Conservation (phyloP, 1,284 basidiomycete species). For the Bjerkandera adusta region DNA sequence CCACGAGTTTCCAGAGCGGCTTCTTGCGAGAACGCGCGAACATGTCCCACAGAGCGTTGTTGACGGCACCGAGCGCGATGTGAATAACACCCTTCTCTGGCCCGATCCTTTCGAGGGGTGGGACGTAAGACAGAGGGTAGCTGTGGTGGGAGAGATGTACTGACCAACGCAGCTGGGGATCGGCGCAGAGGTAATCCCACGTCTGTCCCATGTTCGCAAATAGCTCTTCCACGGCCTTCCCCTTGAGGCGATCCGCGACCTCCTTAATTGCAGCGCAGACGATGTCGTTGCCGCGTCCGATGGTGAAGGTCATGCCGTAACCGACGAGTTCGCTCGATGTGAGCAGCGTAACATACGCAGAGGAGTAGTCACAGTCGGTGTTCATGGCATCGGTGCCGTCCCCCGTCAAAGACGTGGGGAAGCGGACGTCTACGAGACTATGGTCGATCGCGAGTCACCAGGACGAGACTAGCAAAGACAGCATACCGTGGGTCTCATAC, state of each 20-base stretch:
- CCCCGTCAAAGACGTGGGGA: constrained; percentile 80
- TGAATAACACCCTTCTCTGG: constrained; percentile 89
- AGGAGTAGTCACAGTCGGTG: constrained; percentile 93
- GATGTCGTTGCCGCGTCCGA: constrained; percentile 93
- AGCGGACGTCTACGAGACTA: constrained; percentile 66
- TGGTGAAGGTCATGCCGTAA: constrained; percentile 97
- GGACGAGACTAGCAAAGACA: not conserved
- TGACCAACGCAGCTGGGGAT: constrained; percentile 88
- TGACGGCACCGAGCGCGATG: constrained; percentile 77
- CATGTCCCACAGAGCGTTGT: constrained; percentile 84
- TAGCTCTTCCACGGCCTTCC: constrained; percentile 80
- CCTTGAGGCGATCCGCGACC: constrained; percentile 78
- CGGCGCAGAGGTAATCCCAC: constrained; percentile 78
- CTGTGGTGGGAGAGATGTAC: constrained; percentile 19
- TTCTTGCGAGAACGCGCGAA: constrained; percentile 75
- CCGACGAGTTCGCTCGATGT: constrained; percentile 77
- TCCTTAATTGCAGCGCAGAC: constrained; percentile 81
- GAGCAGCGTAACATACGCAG: constrained; percentile 82
- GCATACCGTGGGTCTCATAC: constrained; percentile 50
- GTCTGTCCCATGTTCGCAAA: constrained; percentile 89
- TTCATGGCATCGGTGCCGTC: constrained; percentile 95
- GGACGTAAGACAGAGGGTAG: not conserved
- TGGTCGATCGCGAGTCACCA: constrained; percentile 12
- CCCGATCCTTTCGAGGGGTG: constrained; percentile 57
- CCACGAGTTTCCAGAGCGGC: constrained; percentile 84